Base-by-base conservation (phyloP, 1,139 yeast genomes). In the Pichia sp. region DNA sequence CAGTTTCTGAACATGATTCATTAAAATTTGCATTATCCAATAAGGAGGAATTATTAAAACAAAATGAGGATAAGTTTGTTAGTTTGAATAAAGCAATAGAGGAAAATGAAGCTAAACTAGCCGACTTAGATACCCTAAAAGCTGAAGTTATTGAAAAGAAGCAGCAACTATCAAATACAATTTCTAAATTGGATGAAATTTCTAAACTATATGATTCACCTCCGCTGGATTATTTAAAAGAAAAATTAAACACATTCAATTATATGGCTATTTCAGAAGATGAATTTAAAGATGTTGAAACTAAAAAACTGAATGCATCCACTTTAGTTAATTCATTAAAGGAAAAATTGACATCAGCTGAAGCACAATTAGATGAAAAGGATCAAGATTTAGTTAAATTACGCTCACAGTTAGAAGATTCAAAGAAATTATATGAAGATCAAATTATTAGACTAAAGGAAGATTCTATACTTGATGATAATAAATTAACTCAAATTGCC, bases 171-270 rank as follows among this genome's bases (percentile, higher is more conserved):
- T 37, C 40, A 24, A 28, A 30, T 6, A 38, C 30, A 1, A 11
- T 25, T n/a, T 20, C 22, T 3, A 30, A 43, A 20, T 23, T 46
- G 9, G 35, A 40, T 6, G 28, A 26, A 26, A 6, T 49, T 3
- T 37, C 38, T 12, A 41, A 24, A 4, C 22, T 30, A 7, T 37
- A 42, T n/a, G 49, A 50, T 26, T 24, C 37, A 6, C 53, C 53
- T 22, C 33, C 48, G 3, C 2, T 46, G n/a, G 48, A 48, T 27
- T 50, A 50, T 24, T 37, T 50, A 16, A 42, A 42, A n/a, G 30
- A 35, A 2, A 48, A 50, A 34, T 28, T 46, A 3, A 7, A 3
- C 10, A 6, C 29, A 9, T 34, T 33, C 3, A 27, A n/a, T 8
- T 34, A 33, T 33, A 30, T 38, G 29, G 37, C 42, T 11, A 10